Percentiles rank a stretch among this genome's conserved stretches.
Conservation (phyloP, 2,329 filamentous ascomycete genomes). For the Colletotrichum gloeosporioides region DNA sequence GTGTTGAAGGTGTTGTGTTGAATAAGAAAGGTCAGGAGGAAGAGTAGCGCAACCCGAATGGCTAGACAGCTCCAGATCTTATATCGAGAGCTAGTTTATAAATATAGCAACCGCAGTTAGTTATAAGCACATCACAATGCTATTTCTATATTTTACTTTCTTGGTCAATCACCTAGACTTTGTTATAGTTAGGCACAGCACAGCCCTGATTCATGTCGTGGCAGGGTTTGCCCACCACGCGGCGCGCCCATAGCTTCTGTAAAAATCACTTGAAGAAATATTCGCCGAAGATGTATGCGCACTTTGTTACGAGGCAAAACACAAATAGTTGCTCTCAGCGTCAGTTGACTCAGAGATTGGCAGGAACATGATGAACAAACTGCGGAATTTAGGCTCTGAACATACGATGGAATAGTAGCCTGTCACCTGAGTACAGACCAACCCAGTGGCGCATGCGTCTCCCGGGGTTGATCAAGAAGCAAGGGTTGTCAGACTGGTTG, state of each 20-base stretch:
- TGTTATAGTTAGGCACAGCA: background rate
- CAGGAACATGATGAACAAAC: fast-evolving
- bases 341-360: fast-evolving
- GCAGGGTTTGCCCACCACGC: background rate
- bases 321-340: background rate
- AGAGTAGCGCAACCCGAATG: background rate
- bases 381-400: background rate
- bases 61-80: fast-evolving
- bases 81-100: background rate
- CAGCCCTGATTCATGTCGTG: background rate
- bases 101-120: background rate
- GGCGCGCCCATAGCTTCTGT: background rate
- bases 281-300: no score
- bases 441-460: background rate
- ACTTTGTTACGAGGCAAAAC: background rate
- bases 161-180: background rate
- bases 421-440: background rate
- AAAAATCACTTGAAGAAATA: fast-evolving
- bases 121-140: background rate
- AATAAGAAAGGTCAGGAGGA: background rate
- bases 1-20: background rate
- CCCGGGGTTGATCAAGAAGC: background rate
- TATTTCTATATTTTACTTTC: background rate
- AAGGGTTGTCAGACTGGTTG: background rate
- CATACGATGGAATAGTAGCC: background rate